These are phyloP conservation scores for Xerocomus minutiporus DNA, from an alignment of 1,284 basidiomycete species.

Conservation along the genomic window DNA sequence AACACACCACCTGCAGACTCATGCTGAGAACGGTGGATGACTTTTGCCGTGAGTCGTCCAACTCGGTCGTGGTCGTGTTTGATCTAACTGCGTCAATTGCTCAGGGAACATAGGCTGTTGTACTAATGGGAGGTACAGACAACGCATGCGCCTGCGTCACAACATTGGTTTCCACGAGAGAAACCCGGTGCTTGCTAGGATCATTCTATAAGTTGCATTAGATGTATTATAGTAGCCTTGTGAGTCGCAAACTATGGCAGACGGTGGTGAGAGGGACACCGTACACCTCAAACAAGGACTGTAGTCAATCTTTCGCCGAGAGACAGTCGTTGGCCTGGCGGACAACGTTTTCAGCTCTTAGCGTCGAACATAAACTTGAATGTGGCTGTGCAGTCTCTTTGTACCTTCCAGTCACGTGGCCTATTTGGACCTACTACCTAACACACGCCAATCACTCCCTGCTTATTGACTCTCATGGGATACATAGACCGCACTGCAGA, in stretches of 20 bases:
- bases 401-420: slow-evolving; percentile 23
- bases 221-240: slow-evolving; percentile 30
- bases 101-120: slow-evolving; percentile 49
- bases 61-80: background rate
- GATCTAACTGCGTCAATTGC: background rate
- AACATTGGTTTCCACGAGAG: slow-evolving; percentile 15
- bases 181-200: slow-evolving; percentile 15
- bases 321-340: slow-evolving; percentile 8
- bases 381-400: background rate
- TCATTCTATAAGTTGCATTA: slow-evolving; percentile 18
- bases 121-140: slow-evolving; percentile 51
- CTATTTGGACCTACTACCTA: background rate
- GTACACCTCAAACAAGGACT: slow-evolving; percentile 73
- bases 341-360: slow-evolving; percentile 7
- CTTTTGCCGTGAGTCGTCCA: slow-evolving; percentile 49
- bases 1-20: slow-evolving; percentile 48
- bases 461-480: slow-evolving; percentile 37
- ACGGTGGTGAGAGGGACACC: slow-evolving; percentile 46
- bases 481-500: slow-evolving; percentile 54
- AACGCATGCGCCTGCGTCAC: slow-evolving; percentile 39
- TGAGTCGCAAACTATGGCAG: slow-evolving; percentile 70
- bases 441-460: background rate
- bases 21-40: slow-evolving; percentile 42
- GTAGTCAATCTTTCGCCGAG: slow-evolving; percentile 34
- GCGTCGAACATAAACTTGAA: slow-evolving; percentile 1